Conservation (phyloP, 2,329 filamentous ascomycete genomes). For the Fusarium neocosmosporiellum region DNA sequence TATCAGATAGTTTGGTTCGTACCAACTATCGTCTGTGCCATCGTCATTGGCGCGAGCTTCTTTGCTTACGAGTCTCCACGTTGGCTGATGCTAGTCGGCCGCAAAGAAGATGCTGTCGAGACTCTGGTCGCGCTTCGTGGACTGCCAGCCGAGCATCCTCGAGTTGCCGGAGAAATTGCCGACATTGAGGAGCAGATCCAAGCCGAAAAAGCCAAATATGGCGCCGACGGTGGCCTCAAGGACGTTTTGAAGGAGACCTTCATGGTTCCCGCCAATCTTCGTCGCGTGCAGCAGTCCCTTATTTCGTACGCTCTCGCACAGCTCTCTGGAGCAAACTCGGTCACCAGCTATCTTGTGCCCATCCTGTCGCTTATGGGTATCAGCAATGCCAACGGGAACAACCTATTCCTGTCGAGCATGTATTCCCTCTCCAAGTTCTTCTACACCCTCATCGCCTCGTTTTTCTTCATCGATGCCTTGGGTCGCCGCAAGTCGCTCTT, state of each 20-base stretch:
- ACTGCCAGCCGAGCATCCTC: slow-evolving; percentile 39
- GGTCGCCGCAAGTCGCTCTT: slow-evolving; percentile 54
- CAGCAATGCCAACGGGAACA: slow-evolving; percentile 41
- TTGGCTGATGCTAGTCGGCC: slow-evolving; percentile 49
- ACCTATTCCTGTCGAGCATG: slow-evolving; percentile 55
- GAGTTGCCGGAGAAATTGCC: slow-evolving; percentile 40
- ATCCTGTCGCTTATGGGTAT: slow-evolving; percentile 50
- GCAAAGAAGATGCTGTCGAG: slow-evolving; percentile 41
- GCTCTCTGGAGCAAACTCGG: slow-evolving; percentile 56
- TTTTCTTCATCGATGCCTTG: slow-evolving; percentile 58
- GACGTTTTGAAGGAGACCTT: slow-evolving; percentile 52
- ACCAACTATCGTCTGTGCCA: slow-evolving; percentile 41
- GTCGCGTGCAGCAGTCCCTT: slow-evolving; percentile 52
- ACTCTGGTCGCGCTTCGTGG: slow-evolving; percentile 40
- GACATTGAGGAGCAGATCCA: slow-evolving; percentile 44
- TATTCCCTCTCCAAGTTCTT: slow-evolving; percentile 58
- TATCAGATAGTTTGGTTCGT: slow-evolving; percentile 45
- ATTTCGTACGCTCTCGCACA: slow-evolving; percentile 54
- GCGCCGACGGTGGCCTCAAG: slow-evolving; percentile 13
- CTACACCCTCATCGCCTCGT: slow-evolving; percentile 53
- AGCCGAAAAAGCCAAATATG: slow-evolving; percentile 15
- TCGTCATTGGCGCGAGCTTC: slow-evolving; percentile 44
- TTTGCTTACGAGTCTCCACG: slow-evolving; percentile 51
- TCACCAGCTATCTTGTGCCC: slow-evolving; percentile 57
- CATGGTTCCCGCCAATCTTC: slow-evolving; percentile 50